Evolutionary conservation across 2,329 filamentous ascomycete genomes (phyloP).

Genomic region (Pestalotiopsis fici): DNA sequence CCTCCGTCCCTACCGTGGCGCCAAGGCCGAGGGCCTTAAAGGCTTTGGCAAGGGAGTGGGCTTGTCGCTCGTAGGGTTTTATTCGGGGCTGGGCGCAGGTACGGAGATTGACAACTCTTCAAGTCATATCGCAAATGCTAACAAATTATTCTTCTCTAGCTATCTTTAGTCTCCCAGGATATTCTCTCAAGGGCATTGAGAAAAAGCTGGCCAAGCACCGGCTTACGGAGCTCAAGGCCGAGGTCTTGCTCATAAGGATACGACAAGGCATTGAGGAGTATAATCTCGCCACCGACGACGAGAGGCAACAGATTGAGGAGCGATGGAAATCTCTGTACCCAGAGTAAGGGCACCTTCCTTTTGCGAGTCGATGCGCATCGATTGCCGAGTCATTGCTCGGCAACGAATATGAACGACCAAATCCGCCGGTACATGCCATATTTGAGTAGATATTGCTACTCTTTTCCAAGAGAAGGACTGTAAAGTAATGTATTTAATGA

Average conservation of each 20-base stretch:
- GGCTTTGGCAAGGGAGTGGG: constrained; percentile 79
- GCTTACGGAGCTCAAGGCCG: constrained; percentile 3
- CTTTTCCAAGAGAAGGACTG: too few relatives aligned
- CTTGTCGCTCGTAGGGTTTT: constrained; percentile 78
- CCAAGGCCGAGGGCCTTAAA: constrained; percentile 58
- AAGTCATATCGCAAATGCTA: neutral
- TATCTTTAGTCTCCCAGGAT: constrained; percentile 2
- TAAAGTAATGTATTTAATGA: too few relatives aligned
- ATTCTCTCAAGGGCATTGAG: constrained; percentile 4
- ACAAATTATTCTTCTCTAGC: neutral
- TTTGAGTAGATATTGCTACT: too few relatives aligned
- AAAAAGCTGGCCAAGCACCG: neutral
- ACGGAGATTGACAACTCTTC: constrained; percentile 26
- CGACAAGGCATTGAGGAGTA: neutral
- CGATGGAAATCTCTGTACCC: neutral
- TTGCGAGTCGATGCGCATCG: too few relatives aligned
- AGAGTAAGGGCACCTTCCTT: too few relatives aligned
- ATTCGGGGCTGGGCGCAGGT: constrained; percentile 80
- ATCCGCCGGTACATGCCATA: too few relatives aligned
- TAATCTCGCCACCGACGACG: neutral
- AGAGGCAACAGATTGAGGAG: neutral
- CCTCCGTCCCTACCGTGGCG: constrained; percentile 73
- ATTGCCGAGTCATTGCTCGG: too few relatives aligned
- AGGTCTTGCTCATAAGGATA: neutral
- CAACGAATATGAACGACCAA: too few relatives aligned